These are phyloP conservation scores for Dentipellis sp. DNA, from an alignment of 768 basidiomycete genomes.

Conservation along the genomic window DNA sequence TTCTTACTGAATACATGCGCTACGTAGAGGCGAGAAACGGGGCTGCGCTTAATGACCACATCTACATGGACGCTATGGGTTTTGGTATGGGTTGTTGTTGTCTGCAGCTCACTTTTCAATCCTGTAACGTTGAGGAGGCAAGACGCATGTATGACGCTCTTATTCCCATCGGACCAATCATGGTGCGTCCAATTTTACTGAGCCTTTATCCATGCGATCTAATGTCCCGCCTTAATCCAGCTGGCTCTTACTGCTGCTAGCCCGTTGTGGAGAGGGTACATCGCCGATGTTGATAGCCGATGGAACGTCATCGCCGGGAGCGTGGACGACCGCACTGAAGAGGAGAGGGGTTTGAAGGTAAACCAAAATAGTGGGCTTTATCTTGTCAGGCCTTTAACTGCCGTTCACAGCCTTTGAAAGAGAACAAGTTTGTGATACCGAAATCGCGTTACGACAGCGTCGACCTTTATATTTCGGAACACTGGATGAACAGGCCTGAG, in stretches of 20 bases:
- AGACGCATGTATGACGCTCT: conserved; percentile 93
- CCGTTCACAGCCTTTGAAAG: conserved; percentile 55
- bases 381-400: neutral
- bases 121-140: conserved; percentile 89
- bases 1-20: conserved; percentile 8
- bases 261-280: conserved; percentile 88
- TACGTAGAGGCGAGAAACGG: conserved; percentile 77
- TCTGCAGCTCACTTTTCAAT: conserved; percentile 95
- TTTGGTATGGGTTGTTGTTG: conserved; percentile 99
- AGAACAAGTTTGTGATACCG: conserved; percentile 72
- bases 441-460: conserved; percentile 98
- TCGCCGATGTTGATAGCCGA: conserved; percentile 94
- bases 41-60: conserved; percentile 81
- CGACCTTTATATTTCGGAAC: conserved; percentile 83
- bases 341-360: conserved; percentile 87
- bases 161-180: conserved; percentile 89
- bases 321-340: conserved; percentile 93
- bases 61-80: conserved; percentile 99
- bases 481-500: conserved; percentile 81
- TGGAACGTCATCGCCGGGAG: conserved; percentile 99
- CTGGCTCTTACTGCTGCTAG: conserved; percentile 91
- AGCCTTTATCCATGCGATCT: neutral
- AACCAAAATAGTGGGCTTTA: neutral
- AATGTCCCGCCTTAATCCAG: conserved; percentile 30
- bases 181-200: conserved; percentile 43